Percentiles rank a stretch among this genome's conserved stretches.
Conservation (phyloP, 176 grass and related monocot genomes). For the Paspalum notatum region DNA sequence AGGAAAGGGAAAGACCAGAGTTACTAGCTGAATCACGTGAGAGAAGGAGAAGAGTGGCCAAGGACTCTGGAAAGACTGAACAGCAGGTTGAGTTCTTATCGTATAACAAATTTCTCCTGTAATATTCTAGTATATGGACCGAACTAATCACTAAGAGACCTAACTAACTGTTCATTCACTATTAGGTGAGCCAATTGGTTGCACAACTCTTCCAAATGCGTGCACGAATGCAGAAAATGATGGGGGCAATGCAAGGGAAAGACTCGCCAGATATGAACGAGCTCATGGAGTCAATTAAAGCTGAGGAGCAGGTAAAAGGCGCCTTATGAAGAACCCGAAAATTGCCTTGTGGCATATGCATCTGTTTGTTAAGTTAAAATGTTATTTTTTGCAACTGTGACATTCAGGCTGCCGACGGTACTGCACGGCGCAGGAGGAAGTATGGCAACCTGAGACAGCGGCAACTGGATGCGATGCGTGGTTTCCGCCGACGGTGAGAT, state of each 20-base stretch:
- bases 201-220: constrained; percentile 96
- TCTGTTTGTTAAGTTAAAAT: not conserved
- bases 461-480: constrained; percentile 55
- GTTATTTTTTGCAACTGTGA: not conserved
- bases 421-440: constrained; percentile 49
- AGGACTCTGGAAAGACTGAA: constrained; percentile 87
- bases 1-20: constrained; percentile 82
- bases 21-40: constrained; percentile 79
- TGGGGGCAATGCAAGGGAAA: constrained; percentile 56
- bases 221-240: constrained; percentile 78
- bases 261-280: constrained; percentile 51
- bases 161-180: not conserved
- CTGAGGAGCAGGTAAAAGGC: constrained; percentile 46
- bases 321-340: not conserved
- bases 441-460: constrained; percentile 56
- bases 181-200: constrained; percentile 89
- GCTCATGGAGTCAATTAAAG: constrained; percentile 51
- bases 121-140: not conserved
- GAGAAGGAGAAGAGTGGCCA: constrained; percentile 74
- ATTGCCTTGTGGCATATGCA: not conserved
- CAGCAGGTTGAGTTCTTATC: constrained; percentile 58
- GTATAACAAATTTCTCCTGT: not conserved
- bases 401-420: constrained; percentile 32
- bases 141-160: constrained; percentile 6
- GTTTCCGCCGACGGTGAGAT: constrained; percentile 53